Percentiles rank a stretch among this genome's conserved stretches.
Evolutionary conservation across 1,284 basidiomycete genomes (phyloP).

Genomic region (Malassezia obtusa): DNA sequence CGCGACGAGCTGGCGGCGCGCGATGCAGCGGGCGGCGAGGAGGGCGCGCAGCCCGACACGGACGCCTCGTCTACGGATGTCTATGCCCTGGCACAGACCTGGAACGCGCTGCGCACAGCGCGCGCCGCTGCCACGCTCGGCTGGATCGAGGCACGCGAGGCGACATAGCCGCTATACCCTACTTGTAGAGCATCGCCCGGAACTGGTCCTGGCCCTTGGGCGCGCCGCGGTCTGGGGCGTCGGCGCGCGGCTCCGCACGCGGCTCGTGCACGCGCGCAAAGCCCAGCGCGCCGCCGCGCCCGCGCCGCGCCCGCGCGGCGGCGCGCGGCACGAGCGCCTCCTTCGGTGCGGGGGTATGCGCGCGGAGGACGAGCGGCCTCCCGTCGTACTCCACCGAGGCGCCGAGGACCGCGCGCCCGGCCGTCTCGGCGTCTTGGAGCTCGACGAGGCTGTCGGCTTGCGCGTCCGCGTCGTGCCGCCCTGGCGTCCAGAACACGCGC

Average conservation of each 20-base stretch:
- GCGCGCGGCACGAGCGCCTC: slow-evolving; percentile 6
- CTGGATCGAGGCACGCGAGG: slow-evolving; percentile 8
- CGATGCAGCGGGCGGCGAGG: background rate
- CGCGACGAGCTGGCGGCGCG: too few species aligned
- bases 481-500: slow-evolving; percentile 30
- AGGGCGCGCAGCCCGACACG: background rate
- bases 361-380: slow-evolving; percentile 3
- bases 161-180: background rate
- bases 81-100: background rate
- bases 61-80: background rate
- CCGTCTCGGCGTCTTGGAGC: slow-evolving; percentile 21
- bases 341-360: background rate
- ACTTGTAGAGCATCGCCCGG: slow-evolving; percentile 22
- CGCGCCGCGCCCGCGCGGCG: slow-evolving; percentile 11
- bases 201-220: slow-evolving; percentile 27
- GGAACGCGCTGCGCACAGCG: slow-evolving; percentile 2
- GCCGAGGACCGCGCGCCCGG: slow-evolving; percentile 23
- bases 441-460: slow-evolving; percentile 25
- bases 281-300: slow-evolving; percentile 17
- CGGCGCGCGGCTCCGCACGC: background rate
- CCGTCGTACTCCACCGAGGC: slow-evolving; percentile 3
- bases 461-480: slow-evolving; percentile 10
- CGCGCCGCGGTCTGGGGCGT: background rate
- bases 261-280: slow-evolving; percentile 8
- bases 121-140: slow-evolving; percentile 2